Percentiles rank a stretch among this genome's conserved stretches.
phyloP scores from a whole-genome alignment of 495 filamentous ascomycete species.

The Astrothelium macrocarpum region DNA sequence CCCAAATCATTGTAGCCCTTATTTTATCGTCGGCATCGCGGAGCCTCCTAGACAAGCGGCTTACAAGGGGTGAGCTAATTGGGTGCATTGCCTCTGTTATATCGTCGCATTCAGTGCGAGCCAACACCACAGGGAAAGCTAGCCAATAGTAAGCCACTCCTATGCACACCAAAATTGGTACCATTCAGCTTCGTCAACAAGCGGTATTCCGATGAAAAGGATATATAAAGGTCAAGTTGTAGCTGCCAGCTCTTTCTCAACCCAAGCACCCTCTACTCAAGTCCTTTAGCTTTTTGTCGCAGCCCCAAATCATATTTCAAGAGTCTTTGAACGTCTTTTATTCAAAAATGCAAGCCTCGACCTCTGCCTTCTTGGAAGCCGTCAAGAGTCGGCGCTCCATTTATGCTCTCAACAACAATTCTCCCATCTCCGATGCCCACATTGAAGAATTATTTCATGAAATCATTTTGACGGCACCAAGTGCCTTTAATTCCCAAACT shows the following conservation, averaged over 20 bases:
- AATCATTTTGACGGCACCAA: slow-evolving; percentile 45
- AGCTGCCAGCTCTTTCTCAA: not conserved
- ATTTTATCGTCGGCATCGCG: not conserved
- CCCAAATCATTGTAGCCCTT: not conserved
- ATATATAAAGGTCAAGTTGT: not conserved
- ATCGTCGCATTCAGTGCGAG: not conserved
- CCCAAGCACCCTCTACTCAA: no score
- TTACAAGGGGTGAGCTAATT: not conserved
- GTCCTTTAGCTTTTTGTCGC: not conserved
- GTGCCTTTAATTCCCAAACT: slow-evolving; percentile 58
- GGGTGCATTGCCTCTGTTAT: not conserved
- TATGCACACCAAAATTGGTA: not conserved
- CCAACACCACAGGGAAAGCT: not conserved
- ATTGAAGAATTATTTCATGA: slow-evolving; percentile 49
- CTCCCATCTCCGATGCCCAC: slow-evolving; percentile 42
- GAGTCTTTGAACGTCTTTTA: not conserved
- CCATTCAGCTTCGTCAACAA: not conserved
- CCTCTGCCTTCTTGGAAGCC: slow-evolving; percentile 33
- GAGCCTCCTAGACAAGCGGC: not conserved
- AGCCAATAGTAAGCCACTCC: not conserved
- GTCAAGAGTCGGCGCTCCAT: slow-evolving; percentile 47
- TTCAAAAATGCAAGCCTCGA: not conserved
- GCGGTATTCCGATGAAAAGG: not conserved
- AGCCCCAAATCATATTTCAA: not conserved
- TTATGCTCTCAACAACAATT: slow-evolving; percentile 51